Percentiles rank a stretch among this genome's conserved stretches.
Evolutionary conservation across 768 basidiomycete genomes (phyloP).

Genomic region (Phaeotremella skinneri): DNA sequence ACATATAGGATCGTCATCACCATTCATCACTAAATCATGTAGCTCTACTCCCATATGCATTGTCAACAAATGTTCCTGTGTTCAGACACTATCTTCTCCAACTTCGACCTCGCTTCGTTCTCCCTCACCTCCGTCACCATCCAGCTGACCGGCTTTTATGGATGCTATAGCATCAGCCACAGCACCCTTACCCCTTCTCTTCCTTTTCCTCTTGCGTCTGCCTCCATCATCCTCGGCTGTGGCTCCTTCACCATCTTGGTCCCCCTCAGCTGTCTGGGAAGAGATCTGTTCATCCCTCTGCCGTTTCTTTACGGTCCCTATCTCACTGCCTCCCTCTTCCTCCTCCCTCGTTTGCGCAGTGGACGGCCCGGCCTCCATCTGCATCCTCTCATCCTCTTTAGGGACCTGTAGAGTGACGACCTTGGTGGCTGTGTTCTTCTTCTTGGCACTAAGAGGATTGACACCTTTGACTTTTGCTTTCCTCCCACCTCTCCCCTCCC

Average conservation of each 20-base stretch:
- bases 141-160: constrained; percentile 20
- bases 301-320: not conserved
- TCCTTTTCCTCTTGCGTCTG: constrained; percentile 38
- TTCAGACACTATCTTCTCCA: too few species aligned
- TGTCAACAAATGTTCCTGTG: too few species aligned
- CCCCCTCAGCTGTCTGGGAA: not conserved
- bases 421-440: constrained; percentile 59
- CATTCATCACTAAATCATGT: too few species aligned
- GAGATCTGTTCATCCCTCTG: not conserved
- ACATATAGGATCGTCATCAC: too few species aligned
- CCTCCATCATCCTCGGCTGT: constrained; percentile 6
- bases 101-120: not conserved
- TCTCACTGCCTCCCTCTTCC: constrained; percentile 7
- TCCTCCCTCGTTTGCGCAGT: constrained; percentile 18
- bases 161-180: constrained; percentile 36
- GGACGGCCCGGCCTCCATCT: constrained; percentile 14
- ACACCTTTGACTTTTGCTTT: constrained; percentile 76
- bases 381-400: constrained; percentile 8
- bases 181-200: constrained; percentile 33
- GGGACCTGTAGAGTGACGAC: constrained; percentile 1
- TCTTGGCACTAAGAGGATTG: constrained; percentile 89
- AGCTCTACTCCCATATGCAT: too few species aligned
- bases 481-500: constrained; percentile 21
- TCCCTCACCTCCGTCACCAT: not conserved
- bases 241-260: constrained; percentile 11